Base-by-base conservation (phyloP, 1,284 basidiomycete species). In the Rhodofomes roseus region DNA sequence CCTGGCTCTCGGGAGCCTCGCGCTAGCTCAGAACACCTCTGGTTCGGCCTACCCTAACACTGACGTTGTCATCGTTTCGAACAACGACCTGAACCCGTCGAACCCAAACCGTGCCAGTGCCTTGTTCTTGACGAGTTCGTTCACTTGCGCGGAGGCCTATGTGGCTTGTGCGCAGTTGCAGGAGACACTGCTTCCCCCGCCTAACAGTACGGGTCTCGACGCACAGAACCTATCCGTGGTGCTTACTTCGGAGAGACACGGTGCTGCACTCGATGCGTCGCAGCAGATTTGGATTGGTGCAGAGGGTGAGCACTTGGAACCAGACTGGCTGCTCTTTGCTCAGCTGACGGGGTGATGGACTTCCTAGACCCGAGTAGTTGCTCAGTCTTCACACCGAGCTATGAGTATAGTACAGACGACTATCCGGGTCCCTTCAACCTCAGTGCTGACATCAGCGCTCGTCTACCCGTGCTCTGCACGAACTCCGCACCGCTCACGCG, bases 401-500 rank as follows among this genome's bases (percentile, higher is more conserved):
- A 55, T 22, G n/a, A 55, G 16, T 59, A 51, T 31, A 37, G 41
- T 31, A 37, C 58, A 14, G 25, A 31, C 23, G 36, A 40, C 56
- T 31, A 57, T 22, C 23, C 53, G 12, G 31, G 36, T 14, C 12
- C 50, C 11, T 6, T 31, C 4, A 52, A 12, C 20, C n/a, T 18
- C 9, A 22, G 40, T 7, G 40, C 34, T 22, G 55, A 56, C 39
- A 22, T 48, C 12, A 46, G 36, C 44, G 36, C 56, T 44, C 27
- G 11, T 18, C 51, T 56, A 5, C 55, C 61, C 6, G 61, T 58
- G 18, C 61, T 62, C 29, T 62, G 61, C 55, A 62, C 61, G 25
- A 62, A 62, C 46, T 62, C 61, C 22, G 61, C 61, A 23, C 61
- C 61, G 6, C 54, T 62, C 39, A 57, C 61, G n/a, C 58, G 61